Conservation (phyloP, 169 alveolate species). For the Haemoproteus tartakovskyi region DNA sequence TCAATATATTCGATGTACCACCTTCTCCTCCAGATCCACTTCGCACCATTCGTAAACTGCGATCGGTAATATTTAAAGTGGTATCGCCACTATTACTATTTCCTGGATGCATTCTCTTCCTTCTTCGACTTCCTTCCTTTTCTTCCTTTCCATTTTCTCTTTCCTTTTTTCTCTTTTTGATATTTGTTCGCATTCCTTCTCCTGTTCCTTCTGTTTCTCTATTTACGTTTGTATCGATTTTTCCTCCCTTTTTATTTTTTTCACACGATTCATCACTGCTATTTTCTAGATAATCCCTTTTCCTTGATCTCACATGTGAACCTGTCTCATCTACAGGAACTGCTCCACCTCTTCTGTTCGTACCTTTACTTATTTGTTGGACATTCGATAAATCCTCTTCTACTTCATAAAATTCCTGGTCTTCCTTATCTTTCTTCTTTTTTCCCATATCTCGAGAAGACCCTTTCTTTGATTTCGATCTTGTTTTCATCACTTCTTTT, state of each 20-base stretch:
- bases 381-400: background rate
- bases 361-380: slow-evolving; percentile 2
- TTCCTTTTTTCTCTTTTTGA: background rate
- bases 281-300: too few species aligned
- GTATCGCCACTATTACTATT: too few species aligned
- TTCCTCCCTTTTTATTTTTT: background rate
- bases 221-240: background rate
- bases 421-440: slow-evolving; percentile 4
- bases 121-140: background rate
- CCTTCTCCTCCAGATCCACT: slow-evolving; percentile 2
- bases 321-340: background rate
- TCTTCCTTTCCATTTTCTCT: background rate
- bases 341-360: background rate
- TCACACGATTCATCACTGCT: too few species aligned
- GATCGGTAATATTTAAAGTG: too few species aligned
- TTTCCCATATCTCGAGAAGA: too few species aligned
- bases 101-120: background rate
- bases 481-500: too few species aligned
- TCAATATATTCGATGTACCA: background rate
- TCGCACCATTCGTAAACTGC: background rate
- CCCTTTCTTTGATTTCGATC: too few species aligned
- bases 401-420: background rate
- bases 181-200: background rate
- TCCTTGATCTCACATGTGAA: too few species aligned
- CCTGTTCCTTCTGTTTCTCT: too few species aligned